phyloP scores from a whole-genome alignment of 768 basidiomycete genomes.

The Kwoniella dejecticola region DNA sequence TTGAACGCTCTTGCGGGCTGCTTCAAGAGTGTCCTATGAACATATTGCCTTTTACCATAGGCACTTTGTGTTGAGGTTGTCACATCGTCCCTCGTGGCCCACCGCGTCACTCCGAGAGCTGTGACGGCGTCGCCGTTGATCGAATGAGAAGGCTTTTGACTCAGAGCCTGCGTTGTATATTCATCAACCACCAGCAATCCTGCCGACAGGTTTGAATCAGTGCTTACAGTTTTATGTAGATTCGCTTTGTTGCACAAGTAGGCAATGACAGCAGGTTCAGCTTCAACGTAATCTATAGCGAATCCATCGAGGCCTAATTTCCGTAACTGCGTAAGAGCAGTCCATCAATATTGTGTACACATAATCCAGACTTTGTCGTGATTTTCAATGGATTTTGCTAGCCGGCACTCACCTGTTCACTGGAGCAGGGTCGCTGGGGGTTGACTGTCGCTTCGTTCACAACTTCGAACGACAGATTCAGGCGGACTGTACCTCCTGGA shows the following conservation, averaged over 20 bases:
- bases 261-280: constrained; percentile 71
- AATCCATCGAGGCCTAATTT: constrained; percentile 74
- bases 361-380: too few relatives aligned
- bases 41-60: constrained; percentile 31
- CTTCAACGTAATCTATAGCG: constrained; percentile 77
- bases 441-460: constrained; percentile 34
- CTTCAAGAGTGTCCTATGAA: constrained; percentile 6
- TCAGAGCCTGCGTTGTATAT: constrained; percentile 34
- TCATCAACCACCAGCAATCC: too few relatives aligned
- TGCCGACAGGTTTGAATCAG: too few relatives aligned
- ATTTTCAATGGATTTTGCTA: background rate
- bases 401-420: constrained; percentile 63
- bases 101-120: constrained; percentile 16
- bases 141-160: constrained; percentile 1
- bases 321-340: constrained; percentile 61
- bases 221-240: constrained; percentile 72
- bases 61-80: constrained; percentile 60
- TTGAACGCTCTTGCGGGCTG: constrained; percentile 59
- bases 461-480: constrained; percentile 26
- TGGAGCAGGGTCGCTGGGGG: constrained; percentile 33
- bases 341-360: too few relatives aligned
- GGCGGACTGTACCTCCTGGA: constrained; percentile 19
- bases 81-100: constrained; percentile 27
- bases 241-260: constrained; percentile 68
- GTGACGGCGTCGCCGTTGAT: constrained; percentile 26